Evolutionary conservation across 306 rosid species (phyloP), one percentile per base, ranked within the genome.

Genomic region (Argentina anserina): DNA sequence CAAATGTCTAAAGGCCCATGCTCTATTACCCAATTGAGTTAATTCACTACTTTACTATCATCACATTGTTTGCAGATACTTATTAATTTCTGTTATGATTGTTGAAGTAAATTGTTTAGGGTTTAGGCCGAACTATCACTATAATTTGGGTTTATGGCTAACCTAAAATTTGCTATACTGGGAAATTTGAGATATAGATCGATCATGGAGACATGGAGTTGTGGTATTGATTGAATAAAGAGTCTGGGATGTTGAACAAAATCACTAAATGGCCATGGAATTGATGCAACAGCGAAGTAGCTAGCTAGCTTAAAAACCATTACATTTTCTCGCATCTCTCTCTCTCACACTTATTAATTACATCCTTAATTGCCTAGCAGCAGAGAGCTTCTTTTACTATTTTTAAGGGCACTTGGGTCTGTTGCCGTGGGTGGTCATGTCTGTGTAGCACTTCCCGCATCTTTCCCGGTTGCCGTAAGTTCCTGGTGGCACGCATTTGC

Each of bases 401-500:
- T 31, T 37, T 13, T 62, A 93, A 60, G 98, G 98, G 77, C 97
- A 93, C 81, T 93, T 91, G 79, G 0, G 1, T 82, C 53, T 76
- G 80, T 82, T 77, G 76, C 94, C 89, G 3, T 80, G 98, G 72
- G 97, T 93, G 45, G 78, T 28, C 97, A 90, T 89, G 1, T 80
- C 87, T 65, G 97, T 87, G 87, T 91, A 93, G 76, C 98, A 93
- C 47, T 85, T 91, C 78, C 98, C 98, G 67, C 98, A 93, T 18
- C 74, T 83, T 79, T 89, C 94, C 15, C 84, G 65, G 86, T 90
- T 93, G 5, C 98, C 98, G 6, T 31, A 93, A 18, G 98, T 89
- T 58, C 98, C 98, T 10, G 98, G 98, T 0, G 98, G 98, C 1
- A 93, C 97, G 68, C 98, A 93, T 74, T 67, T 86, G 97, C 98